These are phyloP conservation scores for Xenosphaeropsis pyriputrescens DNA, from an alignment of 2,329 filamentous ascomycete genomes.

Conservation along the genomic window DNA sequence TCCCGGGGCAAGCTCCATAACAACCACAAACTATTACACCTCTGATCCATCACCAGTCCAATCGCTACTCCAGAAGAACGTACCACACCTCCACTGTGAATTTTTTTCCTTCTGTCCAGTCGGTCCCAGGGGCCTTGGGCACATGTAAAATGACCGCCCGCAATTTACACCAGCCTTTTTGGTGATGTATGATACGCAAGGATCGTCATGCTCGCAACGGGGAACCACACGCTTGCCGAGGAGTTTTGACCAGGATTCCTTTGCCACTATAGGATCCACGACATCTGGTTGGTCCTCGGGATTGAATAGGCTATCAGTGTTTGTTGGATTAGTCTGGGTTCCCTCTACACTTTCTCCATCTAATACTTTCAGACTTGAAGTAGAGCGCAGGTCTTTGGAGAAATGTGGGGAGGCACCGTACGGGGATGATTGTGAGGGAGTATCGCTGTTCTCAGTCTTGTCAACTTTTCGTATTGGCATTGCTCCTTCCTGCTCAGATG, in stretches of 20 bases:
- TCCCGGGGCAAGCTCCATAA: too few species aligned
- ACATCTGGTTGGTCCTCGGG: slow-evolving; percentile 18
- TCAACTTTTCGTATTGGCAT: too few species aligned
- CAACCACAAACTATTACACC: not conserved
- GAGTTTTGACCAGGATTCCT: slow-evolving; percentile 76
- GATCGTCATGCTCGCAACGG: slow-evolving; percentile 76
- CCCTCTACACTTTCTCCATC: too few species aligned
- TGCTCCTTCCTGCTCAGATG: not conserved
- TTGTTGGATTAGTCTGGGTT: too few species aligned
- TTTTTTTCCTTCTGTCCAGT: slow-evolving; percentile 72
- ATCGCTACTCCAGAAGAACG: slow-evolving; percentile 45
- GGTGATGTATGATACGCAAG: slow-evolving; percentile 69
- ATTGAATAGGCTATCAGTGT: slow-evolving; percentile 2
- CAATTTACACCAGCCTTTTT: slow-evolving; percentile 82
- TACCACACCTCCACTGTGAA: slow-evolving; percentile 76
- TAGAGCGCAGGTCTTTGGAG: too few species aligned
- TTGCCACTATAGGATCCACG: slow-evolving; percentile 56
- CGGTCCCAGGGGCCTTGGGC: slow-evolving; percentile 62
- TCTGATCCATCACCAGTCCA: slow-evolving; percentile 7
- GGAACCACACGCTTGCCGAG: slow-evolving; percentile 63
- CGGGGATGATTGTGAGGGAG: too few species aligned
- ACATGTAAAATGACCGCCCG: slow-evolving; percentile 54
- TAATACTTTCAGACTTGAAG: too few species aligned
- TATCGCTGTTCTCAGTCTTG: too few species aligned
- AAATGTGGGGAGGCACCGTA: too few species aligned